Percentiles rank a stretch among this genome's conserved stretches.
Evolutionary conservation across 192 early-diverging fungal genomes (phyloP).

Genomic region (Podila minutissima): DNA sequence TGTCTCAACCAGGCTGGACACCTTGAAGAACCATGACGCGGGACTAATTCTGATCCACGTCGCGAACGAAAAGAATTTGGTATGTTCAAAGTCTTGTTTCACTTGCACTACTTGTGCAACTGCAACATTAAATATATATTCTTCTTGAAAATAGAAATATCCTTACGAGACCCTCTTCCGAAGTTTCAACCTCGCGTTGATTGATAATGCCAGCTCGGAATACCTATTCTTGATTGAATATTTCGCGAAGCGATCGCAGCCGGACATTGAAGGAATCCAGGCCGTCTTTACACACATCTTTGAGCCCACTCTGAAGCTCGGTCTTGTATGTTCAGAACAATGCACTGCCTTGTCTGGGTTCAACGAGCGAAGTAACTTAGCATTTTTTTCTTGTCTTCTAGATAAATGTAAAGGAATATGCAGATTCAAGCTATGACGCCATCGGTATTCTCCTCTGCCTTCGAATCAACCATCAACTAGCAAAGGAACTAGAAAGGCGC

Average conservation of each 20-base stretch:
- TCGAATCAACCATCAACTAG: conserved; percentile 84
- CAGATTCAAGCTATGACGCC: conserved; percentile 87
- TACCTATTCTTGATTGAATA: conserved; percentile 94
- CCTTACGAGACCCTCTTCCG: conserved; percentile 93
- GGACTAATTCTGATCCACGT: conserved; percentile 88
- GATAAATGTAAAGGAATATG: conserved; percentile 71
- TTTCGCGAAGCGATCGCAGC: conserved; percentile 80
- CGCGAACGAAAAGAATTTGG: conserved; percentile 78
- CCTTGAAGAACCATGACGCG: conserved; percentile 78
- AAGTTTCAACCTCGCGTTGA: conserved; percentile 89
- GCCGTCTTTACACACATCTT: conserved; percentile 89
- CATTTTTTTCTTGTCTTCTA: conserved; percentile 36
- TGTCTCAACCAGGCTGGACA: conserved; percentile 84
- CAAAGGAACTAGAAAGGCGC: conserved; percentile 83
- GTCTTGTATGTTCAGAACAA: conserved; percentile 59
- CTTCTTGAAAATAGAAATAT: conserved; percentile 62
- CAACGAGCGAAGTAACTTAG: conserved; percentile 28
- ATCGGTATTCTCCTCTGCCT: conserved; percentile 92
- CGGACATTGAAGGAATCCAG: conserved; percentile 68
- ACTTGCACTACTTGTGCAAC: background rate
- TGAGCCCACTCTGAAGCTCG: conserved; percentile 81
- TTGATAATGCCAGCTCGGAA: conserved; percentile 96
- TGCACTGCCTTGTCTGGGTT: background rate
- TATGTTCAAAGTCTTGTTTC: conserved; percentile 27
- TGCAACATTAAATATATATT: background rate